Base-by-base conservation (phyloP, 2,329 filamentous ascomycete genomes). In the Niveomyces coronatus region DNA sequence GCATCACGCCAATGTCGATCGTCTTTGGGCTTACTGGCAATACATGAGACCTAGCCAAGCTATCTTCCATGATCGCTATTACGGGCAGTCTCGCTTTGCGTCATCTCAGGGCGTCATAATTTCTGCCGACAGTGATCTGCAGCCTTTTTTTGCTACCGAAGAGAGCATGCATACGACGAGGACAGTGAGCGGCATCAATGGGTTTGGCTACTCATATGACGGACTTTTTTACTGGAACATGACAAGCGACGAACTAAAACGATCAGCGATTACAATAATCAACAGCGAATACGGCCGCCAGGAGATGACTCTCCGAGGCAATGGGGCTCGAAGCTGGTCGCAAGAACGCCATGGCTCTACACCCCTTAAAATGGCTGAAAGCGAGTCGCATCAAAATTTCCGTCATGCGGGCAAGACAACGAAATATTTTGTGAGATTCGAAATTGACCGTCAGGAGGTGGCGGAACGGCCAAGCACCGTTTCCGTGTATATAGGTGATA, bases 1-100 rank as follows among this genome's bases (percentile, higher is more conserved):
- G 5, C 58, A 61, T 38, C 61, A 61, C 54, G 55, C 64, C 45
- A 73, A 78, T 46, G 64, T 78, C 40, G 72, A 78, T 45, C 66
- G 74, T 15, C 61, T 78, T 18, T 74, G 74, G 50, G 63, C 68
- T 4, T 54, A 64, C 42, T 66, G 60, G 58, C 57, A 66, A 46
- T 56, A 53, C 16, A 52, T 64, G 10, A 41, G 44, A 41, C 54
- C 53, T 7, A 35, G 47, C 31, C 44, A 49, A 42, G 49, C 47
- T 28, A 49, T 58, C 18, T 47, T 53, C 32, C 40, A 33, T 35
- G 45, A 49, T 22, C 50, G 53, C 9, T 54, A 53, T 37, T 9
- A 16, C 8, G 45, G 50, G 2, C 27, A 37, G 30, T 34, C 39
- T 2, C 34, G 39, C 10, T 69, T 54, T 39, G 63, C 48, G 36